Conservation (phyloP, 441 rosid genomes). For the Adansonia grandidieri region DNA sequence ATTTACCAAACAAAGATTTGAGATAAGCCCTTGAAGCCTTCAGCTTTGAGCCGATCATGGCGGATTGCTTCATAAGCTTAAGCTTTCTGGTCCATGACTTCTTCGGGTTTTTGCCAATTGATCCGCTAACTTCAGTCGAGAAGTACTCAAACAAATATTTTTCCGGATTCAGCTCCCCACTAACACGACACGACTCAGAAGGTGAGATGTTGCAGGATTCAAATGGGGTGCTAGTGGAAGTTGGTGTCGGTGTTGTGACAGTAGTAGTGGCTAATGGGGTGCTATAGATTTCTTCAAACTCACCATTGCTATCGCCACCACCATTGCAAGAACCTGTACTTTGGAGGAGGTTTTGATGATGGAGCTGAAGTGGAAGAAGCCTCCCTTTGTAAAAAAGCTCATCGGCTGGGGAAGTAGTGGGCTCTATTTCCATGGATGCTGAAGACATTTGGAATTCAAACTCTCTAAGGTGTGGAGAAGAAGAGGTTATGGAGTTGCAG, state of each 20-base stretch:
- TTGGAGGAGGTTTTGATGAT: conserved; percentile 56
- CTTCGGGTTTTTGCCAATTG: conserved; percentile 47
- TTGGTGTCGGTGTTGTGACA: conserved; percentile 65
- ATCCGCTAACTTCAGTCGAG: conserved; percentile 35
- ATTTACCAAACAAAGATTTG: conserved; percentile 64
- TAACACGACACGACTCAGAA: conserved; percentile 62
- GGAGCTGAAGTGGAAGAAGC: conserved; percentile 77
- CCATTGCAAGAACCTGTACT: conserved; percentile 26
- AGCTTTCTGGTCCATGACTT: conserved; percentile 76
- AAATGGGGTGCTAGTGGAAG: conserved; percentile 66
- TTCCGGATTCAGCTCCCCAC: conserved; percentile 69
- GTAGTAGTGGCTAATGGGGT: conserved; percentile 66
- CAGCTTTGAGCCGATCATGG: conserved; percentile 56
- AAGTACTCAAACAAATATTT: conserved; percentile 52
- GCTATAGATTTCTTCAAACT: conserved; percentile 59
- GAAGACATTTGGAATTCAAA: conserved; percentile 76
- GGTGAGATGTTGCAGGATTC: conserved; percentile 73
- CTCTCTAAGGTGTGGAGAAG: conserved; percentile 48
- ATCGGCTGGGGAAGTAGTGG: conserved; percentile 69
- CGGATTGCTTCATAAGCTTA: conserved; percentile 52
- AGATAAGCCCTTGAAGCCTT: conserved; percentile 70
- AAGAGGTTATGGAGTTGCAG: conserved; percentile 39
- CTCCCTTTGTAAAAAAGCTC: conserved; percentile 81
- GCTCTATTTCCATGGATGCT: conserved; percentile 43
- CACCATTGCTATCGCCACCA: conserved; percentile 23